Evolutionary conservation across 106 monocot genomes (phyloP), one percentile per base, ranked within the genome.

Genomic region (Acanthochlamys bracteata): DNA sequence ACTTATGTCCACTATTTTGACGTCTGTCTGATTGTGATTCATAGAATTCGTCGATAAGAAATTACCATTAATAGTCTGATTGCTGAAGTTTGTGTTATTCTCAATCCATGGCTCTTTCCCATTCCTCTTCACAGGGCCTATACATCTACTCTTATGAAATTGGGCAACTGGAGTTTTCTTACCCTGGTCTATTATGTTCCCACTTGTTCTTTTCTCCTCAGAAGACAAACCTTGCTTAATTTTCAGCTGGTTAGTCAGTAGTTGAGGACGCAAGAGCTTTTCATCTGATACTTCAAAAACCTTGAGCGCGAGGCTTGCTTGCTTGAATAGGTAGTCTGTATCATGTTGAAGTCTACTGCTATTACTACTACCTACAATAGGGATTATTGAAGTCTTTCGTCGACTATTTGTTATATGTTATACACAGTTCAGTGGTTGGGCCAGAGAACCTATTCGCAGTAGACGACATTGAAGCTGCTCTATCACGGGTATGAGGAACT

Each of bases 401-500:
- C 20, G 55, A 22, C 33, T 27, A 7, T 56, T 59, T 16, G 41
- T 66, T 68, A 60, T 39, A 51, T 16, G 41, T 66, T 68, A 60
- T 39, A 51, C 17, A 23, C 13, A 19, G 51, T 10, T 51, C 51
- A 51, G 1, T 33, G n/a, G 4, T 1, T 4, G 51, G 51, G 55
- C 55, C 55, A 55, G 55, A 55, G 3, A 19, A 2, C 55, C 20
- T 20, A 22, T 9, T 55, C 8, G 55, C 20, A 19, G n/a, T 21
- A 10, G 10, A 20, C 4, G 1, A 6, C 55, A 55, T 55, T 4
- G 55, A 6, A 12, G 55, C 55, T 41, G 69, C 11, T 62, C 85
- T 85, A 59, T 81, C 80, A 15, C 80, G 80, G 33, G 85, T 81
- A 43, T 85, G 80, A 55, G 78, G 85, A 47, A 81, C 69, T 75